Base-by-base conservation (phyloP, 345 rosid species). In the Iberis pinnata region DNA sequence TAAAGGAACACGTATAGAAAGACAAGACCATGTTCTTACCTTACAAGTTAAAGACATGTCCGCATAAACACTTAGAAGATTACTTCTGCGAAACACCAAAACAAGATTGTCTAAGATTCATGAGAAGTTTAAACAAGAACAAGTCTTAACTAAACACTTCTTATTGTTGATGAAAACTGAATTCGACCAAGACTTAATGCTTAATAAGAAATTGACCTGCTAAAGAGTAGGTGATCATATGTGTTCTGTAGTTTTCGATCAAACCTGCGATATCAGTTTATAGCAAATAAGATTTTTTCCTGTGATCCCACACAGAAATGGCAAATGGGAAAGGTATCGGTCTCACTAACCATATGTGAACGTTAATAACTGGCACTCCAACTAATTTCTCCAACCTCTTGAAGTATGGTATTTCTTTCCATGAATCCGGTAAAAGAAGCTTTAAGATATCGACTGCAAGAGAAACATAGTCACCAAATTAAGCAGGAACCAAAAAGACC, bases 41-140 rank as follows among this genome's bases (percentile, higher is more conserved):
- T 90, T 90, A 31, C 98, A 87, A 19, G 96, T 77, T 14, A 83
- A 78, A 0, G 98, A 90, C 96, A 90, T 90, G 70, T 90, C 98
- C 1, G 98, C 98, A 65, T 90, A 90, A 43, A 87, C 96, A 41
- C 98, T 87, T 49, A 87, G 79, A 65, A 87, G 95, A 37, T 79
- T 70, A 76, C 96, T 90, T 75, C 96, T 90, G 95, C 74, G 74
- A 36, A 22, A 44, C 56, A 24, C 6, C 33, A 57, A 25, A 32
- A 40, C 38, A 46, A 17, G 15, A 43, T 22, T 53, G 37, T 43
- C 44, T 9, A 26, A 63, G 26, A 50, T 3, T 18, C 14, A 16
- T 1, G 9, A 27, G 7, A 27, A 47, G 32, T 9, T 56, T 16
- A 38, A 42, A 18, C 48, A 44, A 42, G 44, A 19, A 35, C 13